Base-by-base conservation (phyloP, 129 eudicot species). In the Saussurea involucrata region DNA sequence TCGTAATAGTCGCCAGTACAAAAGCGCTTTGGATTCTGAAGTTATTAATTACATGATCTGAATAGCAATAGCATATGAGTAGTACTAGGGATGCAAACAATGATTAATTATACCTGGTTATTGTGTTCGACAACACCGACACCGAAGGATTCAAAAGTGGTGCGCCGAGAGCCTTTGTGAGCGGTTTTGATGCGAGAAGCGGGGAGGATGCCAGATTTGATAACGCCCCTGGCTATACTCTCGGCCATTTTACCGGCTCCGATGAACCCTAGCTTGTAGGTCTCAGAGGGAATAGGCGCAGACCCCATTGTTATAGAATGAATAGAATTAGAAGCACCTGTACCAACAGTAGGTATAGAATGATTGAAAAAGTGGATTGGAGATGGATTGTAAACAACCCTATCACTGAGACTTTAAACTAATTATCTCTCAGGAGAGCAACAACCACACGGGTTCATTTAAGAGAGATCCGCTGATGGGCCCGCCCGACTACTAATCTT, bases 171-270 rank as follows among this genome's bases (percentile, higher is more conserved):
- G 18, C 86, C 83, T 71, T 72, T 86, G 74, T 95, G 99, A 37
- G 97, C 96, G 63, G 99, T 90, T 17, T 82, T 82, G 69, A 95
- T 90, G 20, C 91, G 80, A 29, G 95, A 85, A 82, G 97, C 87
- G 11, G 99, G 99, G 63, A 95, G 71, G 5, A 95, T 72, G 8
- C 95, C 92, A 11, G 96, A 92, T 68, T 83, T 75, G 60, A 95
- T 90, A 4, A 87, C 89, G 11, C 99, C 99, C 68, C 82, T 82
- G 32, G 99, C 99, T 11, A 95, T 95, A 85, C 96, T 92, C 86
- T 95, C 99, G 0, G 99, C 97, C 96, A 95, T 92, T 82, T 95
- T 95, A 2, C 97, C 99, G 3, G 97, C 99, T 49, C 99, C 99
- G 66, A 95, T 90, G 73, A 95, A 95, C 44, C 99, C 99, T 69